phyloP scores from a whole-genome alignment of 805 yeast species.

The Candida oleophila region DNA sequence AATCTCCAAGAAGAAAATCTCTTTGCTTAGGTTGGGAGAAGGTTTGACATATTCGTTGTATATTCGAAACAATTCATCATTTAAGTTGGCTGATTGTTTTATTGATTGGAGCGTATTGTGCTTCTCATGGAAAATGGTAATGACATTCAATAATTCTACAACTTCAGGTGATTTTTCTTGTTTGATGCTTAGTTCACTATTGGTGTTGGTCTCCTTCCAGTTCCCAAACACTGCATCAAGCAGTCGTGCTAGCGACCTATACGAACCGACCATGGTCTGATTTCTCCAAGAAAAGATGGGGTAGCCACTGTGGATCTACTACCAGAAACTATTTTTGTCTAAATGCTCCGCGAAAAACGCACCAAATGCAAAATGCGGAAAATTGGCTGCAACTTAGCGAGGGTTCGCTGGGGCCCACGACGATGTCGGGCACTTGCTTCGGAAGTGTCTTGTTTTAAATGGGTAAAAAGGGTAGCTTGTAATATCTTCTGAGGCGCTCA shows the following conservation, averaged over 20 bases:
- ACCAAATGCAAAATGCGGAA: too few relatives aligned
- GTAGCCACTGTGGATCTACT: too few relatives aligned
- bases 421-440: too few relatives aligned
- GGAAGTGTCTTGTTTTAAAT: too few relatives aligned
- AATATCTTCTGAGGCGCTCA: too few relatives aligned
- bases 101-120: constrained; percentile 36
- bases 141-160: constrained; percentile 11
- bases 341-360: background rate
- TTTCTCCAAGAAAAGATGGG: background rate
- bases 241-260: constrained; percentile 24
- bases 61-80: constrained; percentile 34
- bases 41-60: constrained; percentile 31
- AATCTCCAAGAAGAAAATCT: constrained; percentile 38
- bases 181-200: background rate
- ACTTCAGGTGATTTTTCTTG: constrained; percentile 10
- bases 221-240: constrained; percentile 19
- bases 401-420: too few relatives aligned
- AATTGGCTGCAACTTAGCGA: too few relatives aligned
- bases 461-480: too few relatives aligned
- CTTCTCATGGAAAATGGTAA: constrained; percentile 19
- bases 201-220: constrained; percentile 2
- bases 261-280: constrained; percentile 22
- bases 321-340: background rate
- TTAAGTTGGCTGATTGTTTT: constrained; percentile 27
- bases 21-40: constrained; percentile 27